phyloP scores from a whole-genome alignment of 371 early-diverging fungal genomes.

The Dinochytrium kinnereticum region DNA sequence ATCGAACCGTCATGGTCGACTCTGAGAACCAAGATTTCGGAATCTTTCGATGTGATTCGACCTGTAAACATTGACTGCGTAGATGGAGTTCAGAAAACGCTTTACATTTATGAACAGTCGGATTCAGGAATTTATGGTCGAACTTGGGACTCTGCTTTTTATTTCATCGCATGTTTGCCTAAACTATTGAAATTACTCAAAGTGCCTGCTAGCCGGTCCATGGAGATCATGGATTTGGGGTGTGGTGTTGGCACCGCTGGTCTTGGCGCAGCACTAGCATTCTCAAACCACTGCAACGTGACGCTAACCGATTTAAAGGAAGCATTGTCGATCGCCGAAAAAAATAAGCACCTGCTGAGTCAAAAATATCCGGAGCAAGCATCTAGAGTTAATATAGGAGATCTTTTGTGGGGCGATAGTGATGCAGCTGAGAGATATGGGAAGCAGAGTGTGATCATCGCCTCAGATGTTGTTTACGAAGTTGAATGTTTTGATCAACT shows the following conservation, averaged over 20 bases:
- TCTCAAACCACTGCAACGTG: neutral
- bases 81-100: neutral
- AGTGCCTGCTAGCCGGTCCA: too few relatives aligned
- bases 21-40: neutral
- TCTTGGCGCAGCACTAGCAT: neutral
- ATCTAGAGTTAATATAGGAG: neutral
- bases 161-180: neutral
- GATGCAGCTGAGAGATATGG: neutral
- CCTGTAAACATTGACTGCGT: neutral
- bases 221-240: conserved; percentile 24
- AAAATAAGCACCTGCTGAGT: neutral
- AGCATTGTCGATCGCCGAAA: conserved; percentile 7
- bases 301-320: conserved; percentile 18
- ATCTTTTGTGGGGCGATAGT: conserved; percentile 22
- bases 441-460: conserved; percentile 22
- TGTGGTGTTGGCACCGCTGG: conserved; percentile 31
- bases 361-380: neutral
- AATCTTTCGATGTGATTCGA: neutral
- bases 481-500: conserved; percentile 24
- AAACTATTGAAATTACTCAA: neutral
- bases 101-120: conserved; percentile 14
- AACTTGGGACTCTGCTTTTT: conserved; percentile 26
- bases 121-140: conserved; percentile 32
- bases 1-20: neutral
- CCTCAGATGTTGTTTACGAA: conserved; percentile 34